Evolutionary conservation across 2,329 filamentous ascomycete genomes (phyloP).

Genomic region (Akanthomyces dipterigenus): DNA sequence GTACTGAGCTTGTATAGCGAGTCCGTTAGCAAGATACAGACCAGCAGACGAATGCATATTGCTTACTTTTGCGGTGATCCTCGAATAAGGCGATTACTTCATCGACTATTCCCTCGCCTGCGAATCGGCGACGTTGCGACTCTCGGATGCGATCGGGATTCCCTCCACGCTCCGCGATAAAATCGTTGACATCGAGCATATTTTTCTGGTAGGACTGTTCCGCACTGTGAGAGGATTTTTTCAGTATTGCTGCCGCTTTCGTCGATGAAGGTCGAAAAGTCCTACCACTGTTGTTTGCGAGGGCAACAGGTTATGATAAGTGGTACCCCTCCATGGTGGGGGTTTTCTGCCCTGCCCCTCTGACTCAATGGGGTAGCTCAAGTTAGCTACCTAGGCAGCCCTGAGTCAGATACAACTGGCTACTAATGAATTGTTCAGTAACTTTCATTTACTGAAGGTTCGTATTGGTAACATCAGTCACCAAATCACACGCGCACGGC

Average conservation of each 20-base stretch:
- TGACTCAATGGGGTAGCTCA: constrained; percentile 5
- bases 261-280: background rate
- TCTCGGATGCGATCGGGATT: constrained; percentile 88
- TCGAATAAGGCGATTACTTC: constrained; percentile 83
- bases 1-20: constrained; percentile 50
- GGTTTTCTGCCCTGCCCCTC: constrained; percentile 13
- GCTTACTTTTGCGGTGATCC: constrained; percentile 68
- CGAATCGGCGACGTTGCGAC: constrained; percentile 77
- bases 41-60: background rate
- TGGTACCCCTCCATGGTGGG: constrained; percentile 7
- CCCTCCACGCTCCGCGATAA: constrained; percentile 80
- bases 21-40: background rate
- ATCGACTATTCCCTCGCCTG: constrained; percentile 78
- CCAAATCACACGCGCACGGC: background rate
- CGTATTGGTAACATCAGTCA: background rate
- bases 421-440: background rate
- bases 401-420: background rate
- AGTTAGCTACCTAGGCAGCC: background rate
- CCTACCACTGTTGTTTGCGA: background rate
- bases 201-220: constrained; percentile 13
- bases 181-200: constrained; percentile 74
- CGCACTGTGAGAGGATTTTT: background rate
- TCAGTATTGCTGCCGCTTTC: background rate
- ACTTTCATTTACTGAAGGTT: background rate
- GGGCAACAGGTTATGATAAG: background rate